Evolutionary conservation across 805 yeast species (phyloP), one percentile per base, ranked within the genome.

Genomic region (Suhomyces prunicola): DNA sequence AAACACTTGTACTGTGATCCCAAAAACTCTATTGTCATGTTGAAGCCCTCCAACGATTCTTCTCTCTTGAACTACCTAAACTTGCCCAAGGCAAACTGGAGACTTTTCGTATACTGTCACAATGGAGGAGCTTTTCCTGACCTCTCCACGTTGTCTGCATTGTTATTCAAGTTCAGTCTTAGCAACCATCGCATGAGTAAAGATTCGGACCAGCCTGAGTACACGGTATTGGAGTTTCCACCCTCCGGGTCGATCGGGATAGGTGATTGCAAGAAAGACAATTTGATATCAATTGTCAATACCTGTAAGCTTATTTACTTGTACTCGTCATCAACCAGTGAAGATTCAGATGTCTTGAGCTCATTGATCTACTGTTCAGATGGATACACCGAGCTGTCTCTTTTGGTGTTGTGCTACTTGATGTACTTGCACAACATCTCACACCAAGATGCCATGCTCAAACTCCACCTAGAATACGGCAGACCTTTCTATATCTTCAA

Each of bases 301-400:
- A 72, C 87, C 17, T 85, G 94, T 67, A 88, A 87, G 65, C 70
- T 87, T 40, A 70, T 91, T 15, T 84, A 84, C 55, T 57, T 72
- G 3, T 65, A 67, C 53, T 64, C 72, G 13, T 62, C 69, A 0
- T 62, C 69, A 1, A 55, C 60, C 54, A 69, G 76, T 39, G 72
- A 67, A 33, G 71, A 76, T 47, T 64, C 70, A 8, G 60, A 52
- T 22, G 64, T 59, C 2, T 54, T 74, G 48, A 78, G 82, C 3
- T 72, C 84, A 0, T 74, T 92, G 54, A 72, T 92, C 8, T 86
- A 84, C 64, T 90, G 97, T 63, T 81, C 88, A 1, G 97, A 93
- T 69, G 98, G 98, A 0, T 93, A 92, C 68, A 90, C 97, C 0
- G 97, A 91, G 64, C 87, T 92, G 49, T 84, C 96, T 5, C 76